These are phyloP conservation scores for Turnera subulata DNA, from an alignment of 345 rosid species.

Conservation along the genomic window DNA sequence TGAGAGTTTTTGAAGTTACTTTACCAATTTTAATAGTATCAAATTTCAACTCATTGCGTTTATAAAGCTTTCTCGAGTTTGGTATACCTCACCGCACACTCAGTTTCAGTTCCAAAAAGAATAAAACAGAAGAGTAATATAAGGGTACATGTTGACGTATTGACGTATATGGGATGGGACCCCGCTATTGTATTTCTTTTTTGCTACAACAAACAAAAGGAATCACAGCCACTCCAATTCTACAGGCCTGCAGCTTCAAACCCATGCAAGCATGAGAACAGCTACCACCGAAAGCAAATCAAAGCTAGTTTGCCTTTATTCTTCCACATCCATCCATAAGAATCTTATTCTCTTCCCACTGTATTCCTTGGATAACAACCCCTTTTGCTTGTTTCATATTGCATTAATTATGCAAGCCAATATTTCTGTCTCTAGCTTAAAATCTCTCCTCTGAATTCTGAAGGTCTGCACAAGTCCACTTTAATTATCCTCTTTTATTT, in stretches of 20 bases:
- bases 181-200: too few species aligned
- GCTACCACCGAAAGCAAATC: slow-evolving; percentile 13
- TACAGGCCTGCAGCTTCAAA: background rate
- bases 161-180: too few species aligned
- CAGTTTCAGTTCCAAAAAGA: too few species aligned
- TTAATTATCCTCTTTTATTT: background rate
- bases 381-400: background rate
- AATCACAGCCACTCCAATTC: background rate
- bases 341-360: slow-evolving; percentile 29
- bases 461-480: slow-evolving; percentile 14
- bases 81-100: too few species aligned
- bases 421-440: background rate
- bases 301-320: slow-evolving; percentile 27
- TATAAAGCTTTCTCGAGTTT: too few species aligned
- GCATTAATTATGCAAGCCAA: slow-evolving; percentile 1
- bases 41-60: too few species aligned
- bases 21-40: too few species aligned
- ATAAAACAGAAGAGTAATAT: too few species aligned
- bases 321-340: slow-evolving; percentile 19
- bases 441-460: background rate
- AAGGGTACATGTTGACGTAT: too few species aligned
- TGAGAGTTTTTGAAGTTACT: too few species aligned
- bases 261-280: background rate
- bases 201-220: too few species aligned
- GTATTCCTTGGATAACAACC: slow-evolving; percentile 8